Conservation (phyloP, 129 eudicot genomes). For the Tagetes patula region DNA sequence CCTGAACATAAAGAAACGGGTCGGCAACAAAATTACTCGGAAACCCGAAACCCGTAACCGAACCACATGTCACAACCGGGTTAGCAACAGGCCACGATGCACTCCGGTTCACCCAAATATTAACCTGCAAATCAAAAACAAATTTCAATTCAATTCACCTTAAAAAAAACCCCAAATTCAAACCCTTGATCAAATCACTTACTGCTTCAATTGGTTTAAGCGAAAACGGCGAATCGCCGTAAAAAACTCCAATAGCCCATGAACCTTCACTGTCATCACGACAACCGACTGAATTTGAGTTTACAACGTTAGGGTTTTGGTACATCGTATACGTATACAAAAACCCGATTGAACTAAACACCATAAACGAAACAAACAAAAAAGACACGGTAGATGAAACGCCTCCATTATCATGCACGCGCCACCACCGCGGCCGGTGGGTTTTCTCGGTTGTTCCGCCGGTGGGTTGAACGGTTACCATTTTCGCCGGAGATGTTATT, state of each 20-base stretch:
- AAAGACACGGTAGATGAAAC: slow-evolving; percentile 29
- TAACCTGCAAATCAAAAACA: slow-evolving; percentile 44
- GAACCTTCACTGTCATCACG: slow-evolving; percentile 79
- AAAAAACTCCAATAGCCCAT: slow-evolving; percentile 82
- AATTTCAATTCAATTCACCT: not conserved
- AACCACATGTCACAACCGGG: slow-evolving; percentile 83
- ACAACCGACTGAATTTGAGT: slow-evolving; percentile 43
- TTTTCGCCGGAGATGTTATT: slow-evolving; percentile 1
- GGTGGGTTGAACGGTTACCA: slow-evolving; percentile 13
- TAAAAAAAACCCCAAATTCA: not conserved
- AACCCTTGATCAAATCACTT: slow-evolving; percentile 18
- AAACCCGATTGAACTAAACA: slow-evolving; percentile 31
- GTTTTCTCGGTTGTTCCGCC: slow-evolving; percentile 38
- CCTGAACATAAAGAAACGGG: slow-evolving; percentile 84
- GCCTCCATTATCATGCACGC: slow-evolving; percentile 39
- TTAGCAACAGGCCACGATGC: slow-evolving; percentile 96
- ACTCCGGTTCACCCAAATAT: slow-evolving; percentile 62
- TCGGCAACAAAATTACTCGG: slow-evolving; percentile 96
- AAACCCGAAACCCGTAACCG: slow-evolving; percentile 62
- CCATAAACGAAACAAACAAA: slow-evolving; percentile 30
- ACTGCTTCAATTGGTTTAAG: slow-evolving; percentile 85
- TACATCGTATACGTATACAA: slow-evolving; percentile 30
- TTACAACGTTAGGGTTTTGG: not conserved
- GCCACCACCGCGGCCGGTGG: slow-evolving; percentile 36
- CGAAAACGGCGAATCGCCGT: slow-evolving; percentile 76